A percentile compares a stretch with the other conserved stretches of the same genome.
phyloP scores from a whole-genome alignment of 192 early-diverging fungal genomes.

The Coemansia sp. region DNA sequence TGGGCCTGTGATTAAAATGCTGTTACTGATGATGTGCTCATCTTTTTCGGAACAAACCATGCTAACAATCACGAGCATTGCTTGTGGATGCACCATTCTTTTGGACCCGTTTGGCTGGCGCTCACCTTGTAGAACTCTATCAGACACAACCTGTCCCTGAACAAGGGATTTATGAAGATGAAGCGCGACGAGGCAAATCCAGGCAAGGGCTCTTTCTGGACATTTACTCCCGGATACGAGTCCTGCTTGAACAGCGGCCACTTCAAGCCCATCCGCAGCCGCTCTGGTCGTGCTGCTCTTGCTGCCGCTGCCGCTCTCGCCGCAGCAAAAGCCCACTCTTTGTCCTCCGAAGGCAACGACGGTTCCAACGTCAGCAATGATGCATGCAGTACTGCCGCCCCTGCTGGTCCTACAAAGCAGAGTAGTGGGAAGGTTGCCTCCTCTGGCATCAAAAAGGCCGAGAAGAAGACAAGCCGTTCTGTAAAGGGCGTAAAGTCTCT shows the following conservation, averaged over 20 bases:
- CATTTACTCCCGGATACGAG: constrained; percentile 57
- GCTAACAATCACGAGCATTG: neutral
- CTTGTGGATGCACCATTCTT: neutral
- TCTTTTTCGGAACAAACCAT: constrained; percentile 1
- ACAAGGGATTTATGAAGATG: constrained; percentile 79
- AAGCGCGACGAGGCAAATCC: constrained; percentile 76
- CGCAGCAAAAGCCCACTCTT: constrained; percentile 25
- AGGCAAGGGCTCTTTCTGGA: constrained; percentile 86
- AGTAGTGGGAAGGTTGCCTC: neutral
- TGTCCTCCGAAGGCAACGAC: constrained; percentile 10
- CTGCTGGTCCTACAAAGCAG: neutral
- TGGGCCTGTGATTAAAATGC: neutral
- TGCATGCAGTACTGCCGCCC: constrained; percentile 1
- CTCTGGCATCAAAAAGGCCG: constrained; percentile 23
- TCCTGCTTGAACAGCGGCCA: constrained; percentile 51
- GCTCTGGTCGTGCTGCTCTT: constrained; percentile 52
- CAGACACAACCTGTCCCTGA: constrained; percentile 84
- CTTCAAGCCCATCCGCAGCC: constrained; percentile 57
- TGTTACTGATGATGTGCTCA: neutral
- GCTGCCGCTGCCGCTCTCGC: constrained; percentile 53
- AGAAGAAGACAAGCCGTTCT: constrained; percentile 42
- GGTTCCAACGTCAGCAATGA: constrained; percentile 17
- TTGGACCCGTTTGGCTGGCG: neutral
- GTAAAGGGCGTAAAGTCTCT: constrained; percentile 48
- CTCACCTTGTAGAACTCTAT: constrained; percentile 79